These are phyloP conservation scores for Blastomyces emzantsi DNA, from an alignment of 2,329 filamentous ascomycete species.

Conservation along the genomic window DNA sequence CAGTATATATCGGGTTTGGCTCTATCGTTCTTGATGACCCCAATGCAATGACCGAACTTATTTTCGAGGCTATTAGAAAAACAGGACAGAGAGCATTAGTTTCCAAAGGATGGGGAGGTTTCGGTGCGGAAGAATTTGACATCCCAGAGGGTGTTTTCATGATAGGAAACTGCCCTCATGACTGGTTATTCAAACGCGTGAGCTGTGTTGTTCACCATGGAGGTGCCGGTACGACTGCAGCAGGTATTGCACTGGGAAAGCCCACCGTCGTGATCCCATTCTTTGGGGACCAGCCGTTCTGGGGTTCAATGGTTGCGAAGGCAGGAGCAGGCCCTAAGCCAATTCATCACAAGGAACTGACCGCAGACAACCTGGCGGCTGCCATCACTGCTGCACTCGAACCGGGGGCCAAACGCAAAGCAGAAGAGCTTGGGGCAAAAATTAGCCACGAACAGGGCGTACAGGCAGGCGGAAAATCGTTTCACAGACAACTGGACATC, in stretches of 20 bases:
- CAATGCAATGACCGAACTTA: constrained; percentile 57
- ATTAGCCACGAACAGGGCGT: constrained; percentile 59
- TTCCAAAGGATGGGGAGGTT: constrained; percentile 80
- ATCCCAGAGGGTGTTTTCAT: constrained; percentile 72
- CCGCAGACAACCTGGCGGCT: constrained; percentile 54
- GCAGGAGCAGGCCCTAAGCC: constrained; percentile 65
- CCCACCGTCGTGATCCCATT: constrained; percentile 81
- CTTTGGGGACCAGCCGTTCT: constrained; percentile 78
- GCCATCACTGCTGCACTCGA: constrained; percentile 54
- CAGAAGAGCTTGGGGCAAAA: constrained; percentile 50
- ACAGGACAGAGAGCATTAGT: constrained; percentile 69
- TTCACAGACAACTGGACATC: constrained; percentile 60
- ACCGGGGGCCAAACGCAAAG: constrained; percentile 50
- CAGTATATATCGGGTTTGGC: constrained; percentile 75
- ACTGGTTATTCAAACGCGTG: constrained; percentile 78
- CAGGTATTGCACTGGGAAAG: constrained; percentile 69
- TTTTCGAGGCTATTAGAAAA: constrained; percentile 60
- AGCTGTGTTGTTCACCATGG: constrained; percentile 80
- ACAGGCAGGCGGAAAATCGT: constrained; percentile 55
- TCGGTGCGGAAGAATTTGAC: constrained; percentile 61
- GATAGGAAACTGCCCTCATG: constrained; percentile 76
- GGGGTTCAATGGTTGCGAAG: constrained; percentile 65
- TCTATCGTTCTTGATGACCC: constrained; percentile 75
- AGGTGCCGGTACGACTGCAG: constrained; percentile 78
- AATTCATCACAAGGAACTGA: constrained; percentile 60